Evolutionary conservation across 1,284 basidiomycete species (phyloP).

Genomic region (Melampsora larici-populina): DNA sequence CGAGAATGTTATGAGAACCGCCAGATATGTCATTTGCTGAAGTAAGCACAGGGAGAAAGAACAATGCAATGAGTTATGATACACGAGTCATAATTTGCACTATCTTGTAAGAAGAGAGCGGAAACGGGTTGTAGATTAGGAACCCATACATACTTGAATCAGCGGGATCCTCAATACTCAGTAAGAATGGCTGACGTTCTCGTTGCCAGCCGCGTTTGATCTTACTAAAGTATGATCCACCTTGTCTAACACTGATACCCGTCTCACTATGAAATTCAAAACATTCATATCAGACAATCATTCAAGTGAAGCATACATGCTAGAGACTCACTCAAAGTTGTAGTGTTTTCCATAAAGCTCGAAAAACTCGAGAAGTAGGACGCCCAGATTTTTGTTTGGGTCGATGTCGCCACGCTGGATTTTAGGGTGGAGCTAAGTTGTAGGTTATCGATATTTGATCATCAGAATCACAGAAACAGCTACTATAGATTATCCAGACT

Average conservation of each 20-base stretch:
- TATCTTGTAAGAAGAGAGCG: constrained; percentile 1
- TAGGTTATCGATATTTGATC: no score
- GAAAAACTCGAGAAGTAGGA: constrained; percentile 91
- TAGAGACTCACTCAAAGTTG: constrained; percentile 72
- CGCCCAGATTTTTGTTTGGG: constrained; percentile 79
- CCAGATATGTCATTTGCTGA: constrained; percentile 87
- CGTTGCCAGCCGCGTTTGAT: constrained; percentile 72
- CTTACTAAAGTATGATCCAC: constrained; percentile 81
- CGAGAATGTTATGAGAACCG: constrained; percentile 77
- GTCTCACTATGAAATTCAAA: not conserved
- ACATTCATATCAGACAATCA: not conserved
- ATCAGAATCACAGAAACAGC: not conserved
- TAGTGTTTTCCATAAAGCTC: constrained; percentile 90
- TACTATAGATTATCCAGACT: not conserved
- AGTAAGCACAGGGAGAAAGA: not conserved
- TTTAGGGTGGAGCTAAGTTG: constrained; percentile 81
- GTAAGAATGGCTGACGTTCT: constrained; percentile 62
- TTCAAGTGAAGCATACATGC: constrained; percentile 7
- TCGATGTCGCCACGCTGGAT: constrained; percentile 83
- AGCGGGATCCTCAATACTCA: constrained; percentile 93
- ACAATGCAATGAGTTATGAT: constrained; percentile 13
- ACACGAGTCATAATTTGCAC: not conserved
- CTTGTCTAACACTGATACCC: constrained; percentile 82
- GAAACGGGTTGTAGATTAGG: not conserved
- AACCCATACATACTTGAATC: constrained; percentile 67